phyloP scores from a whole-genome alignment of 768 basidiomycete genomes.

The Ramaria sp. region DNA sequence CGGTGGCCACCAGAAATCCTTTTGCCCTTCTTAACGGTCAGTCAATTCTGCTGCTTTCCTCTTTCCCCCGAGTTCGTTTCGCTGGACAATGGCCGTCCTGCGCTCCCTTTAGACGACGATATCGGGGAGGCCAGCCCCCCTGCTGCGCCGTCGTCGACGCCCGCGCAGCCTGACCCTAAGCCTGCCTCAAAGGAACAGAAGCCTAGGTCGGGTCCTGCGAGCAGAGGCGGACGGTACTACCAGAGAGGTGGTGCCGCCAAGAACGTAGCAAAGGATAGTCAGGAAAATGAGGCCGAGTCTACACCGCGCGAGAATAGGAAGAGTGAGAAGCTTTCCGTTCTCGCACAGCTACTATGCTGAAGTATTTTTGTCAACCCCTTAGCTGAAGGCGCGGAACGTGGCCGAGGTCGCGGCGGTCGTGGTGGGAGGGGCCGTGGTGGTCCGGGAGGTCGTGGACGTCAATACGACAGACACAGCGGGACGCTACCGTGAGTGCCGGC shows the following conservation, averaged over 20 bases:
- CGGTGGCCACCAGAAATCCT: constrained; percentile 83
- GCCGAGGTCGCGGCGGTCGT: constrained; percentile 34
- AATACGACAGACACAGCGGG: constrained; percentile 78
- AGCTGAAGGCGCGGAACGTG: constrained; percentile 34
- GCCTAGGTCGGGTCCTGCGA: constrained; percentile 42
- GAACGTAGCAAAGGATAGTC: constrained; percentile 25
- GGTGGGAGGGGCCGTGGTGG: constrained; percentile 37
- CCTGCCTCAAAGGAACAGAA: constrained; percentile 27
- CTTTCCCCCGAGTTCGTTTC: neutral
- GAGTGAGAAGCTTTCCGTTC: neutral
- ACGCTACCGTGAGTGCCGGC: constrained; percentile 57
- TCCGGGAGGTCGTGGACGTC: constrained; percentile 53
- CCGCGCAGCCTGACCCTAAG: constrained; percentile 23
- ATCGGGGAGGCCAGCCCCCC: constrained; percentile 23
- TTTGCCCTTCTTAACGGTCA: constrained; percentile 75
- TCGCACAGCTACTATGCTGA: neutral
- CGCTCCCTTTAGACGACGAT: constrained; percentile 7
- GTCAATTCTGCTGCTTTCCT: constrained; percentile 17
- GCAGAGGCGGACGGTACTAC: constrained; percentile 65
- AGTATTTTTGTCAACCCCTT: neutral
- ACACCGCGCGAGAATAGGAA: constrained; percentile 7
- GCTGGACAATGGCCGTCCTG: neutral
- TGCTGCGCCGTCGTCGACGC: constrained; percentile 20
- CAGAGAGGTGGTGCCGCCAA: constrained; percentile 44
- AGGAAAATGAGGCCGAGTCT: constrained; percentile 17